Conservation (phyloP, 176 grass and related monocot species). For the Cymbopogon citratus region DNA sequence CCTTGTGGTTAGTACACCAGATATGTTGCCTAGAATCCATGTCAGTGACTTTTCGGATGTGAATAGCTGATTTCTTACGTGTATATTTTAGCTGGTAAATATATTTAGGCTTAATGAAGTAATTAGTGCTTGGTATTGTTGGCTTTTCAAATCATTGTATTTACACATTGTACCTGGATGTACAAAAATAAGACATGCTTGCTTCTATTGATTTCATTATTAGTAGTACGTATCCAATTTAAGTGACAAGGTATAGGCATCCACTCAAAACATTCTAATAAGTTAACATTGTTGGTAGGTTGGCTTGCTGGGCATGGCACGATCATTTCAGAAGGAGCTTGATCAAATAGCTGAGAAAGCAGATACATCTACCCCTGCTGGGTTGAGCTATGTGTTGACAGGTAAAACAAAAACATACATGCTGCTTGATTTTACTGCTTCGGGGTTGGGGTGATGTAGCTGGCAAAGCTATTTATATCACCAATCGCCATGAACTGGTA, state of each 20-base stretch:
- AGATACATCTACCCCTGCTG: conserved; percentile 86
- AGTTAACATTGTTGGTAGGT: conserved; percentile 47
- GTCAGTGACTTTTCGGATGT: background rate
- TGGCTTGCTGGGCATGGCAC: conserved; percentile 89
- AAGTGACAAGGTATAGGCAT: background rate
- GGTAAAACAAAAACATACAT: conserved; percentile 41
- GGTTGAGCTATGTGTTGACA: conserved; percentile 80
- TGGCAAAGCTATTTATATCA: background rate
- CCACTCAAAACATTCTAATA: conserved; percentile 1
- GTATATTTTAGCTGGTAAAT: background rate
- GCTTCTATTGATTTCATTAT: background rate
- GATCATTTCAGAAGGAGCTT: conserved; percentile 96
- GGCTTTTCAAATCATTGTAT: background rate
- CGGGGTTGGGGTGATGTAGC: background rate
- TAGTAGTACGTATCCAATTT: background rate
- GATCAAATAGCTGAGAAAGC: conserved; percentile 90
- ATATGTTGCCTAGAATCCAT: background rate
- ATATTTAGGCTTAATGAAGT: background rate
- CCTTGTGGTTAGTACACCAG: background rate
- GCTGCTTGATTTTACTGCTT: background rate
- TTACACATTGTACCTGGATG: background rate
- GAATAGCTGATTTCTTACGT: background rate
- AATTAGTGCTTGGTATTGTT: background rate
- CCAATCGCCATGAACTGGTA: background rate
- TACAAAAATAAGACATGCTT: background rate